Evolutionary conservation across 345 rosid species (phyloP).

Genomic region (Ceriops zippeliana): DNA sequence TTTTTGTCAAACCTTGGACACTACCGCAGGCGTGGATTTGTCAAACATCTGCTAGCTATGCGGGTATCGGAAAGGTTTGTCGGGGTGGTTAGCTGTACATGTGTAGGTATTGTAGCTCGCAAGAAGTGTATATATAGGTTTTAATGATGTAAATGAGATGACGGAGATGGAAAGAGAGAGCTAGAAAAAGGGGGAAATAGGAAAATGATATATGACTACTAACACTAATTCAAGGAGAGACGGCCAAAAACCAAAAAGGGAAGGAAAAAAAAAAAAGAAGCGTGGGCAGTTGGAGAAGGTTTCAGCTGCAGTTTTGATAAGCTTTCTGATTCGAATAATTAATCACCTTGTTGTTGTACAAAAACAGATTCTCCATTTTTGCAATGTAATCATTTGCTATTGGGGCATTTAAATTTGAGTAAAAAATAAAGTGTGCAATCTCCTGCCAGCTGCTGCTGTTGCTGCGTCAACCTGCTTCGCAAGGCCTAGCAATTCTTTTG

Average conservation of each 20-base stretch:
- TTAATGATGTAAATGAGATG: conserved; percentile 20
- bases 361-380: background rate
- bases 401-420: too few species aligned
- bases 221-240: conserved; percentile 17
- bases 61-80: conserved; percentile 8
- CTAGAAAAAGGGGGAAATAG: conserved; percentile 1
- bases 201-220: conserved; percentile 7
- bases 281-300: conserved; percentile 16
- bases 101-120: conserved; percentile 21
- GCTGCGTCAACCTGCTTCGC: too few species aligned
- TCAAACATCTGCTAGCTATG: background rate
- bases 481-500: too few species aligned
- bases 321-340: background rate
- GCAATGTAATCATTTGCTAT: conserved; percentile 3
- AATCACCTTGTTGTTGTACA: conserved; percentile 2
- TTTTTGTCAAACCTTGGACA: background rate
- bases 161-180: conserved; percentile 4
- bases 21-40: background rate
- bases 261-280: background rate
- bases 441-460: too few species aligned
- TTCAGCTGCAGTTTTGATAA: conserved; percentile 25
- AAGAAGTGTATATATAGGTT: conserved; percentile 10
- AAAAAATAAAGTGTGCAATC: too few species aligned
- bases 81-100: conserved; percentile 19
- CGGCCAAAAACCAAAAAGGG: background rate